Evolutionary conservation across 2,329 filamentous ascomycete species (phyloP).

Genomic region (Colletotrichum kahawae): DNA sequence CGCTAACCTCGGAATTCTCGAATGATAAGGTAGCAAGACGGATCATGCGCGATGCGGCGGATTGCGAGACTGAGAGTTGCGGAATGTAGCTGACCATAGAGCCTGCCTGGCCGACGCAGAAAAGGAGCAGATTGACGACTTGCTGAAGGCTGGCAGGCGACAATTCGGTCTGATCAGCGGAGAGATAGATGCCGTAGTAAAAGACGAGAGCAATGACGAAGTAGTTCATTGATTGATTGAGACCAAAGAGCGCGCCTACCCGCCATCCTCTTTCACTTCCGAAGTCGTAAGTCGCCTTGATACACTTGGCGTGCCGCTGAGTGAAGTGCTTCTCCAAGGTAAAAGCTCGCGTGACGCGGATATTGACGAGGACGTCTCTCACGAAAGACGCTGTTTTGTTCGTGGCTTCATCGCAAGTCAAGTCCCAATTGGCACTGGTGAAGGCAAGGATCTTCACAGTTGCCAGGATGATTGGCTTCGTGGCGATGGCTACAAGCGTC

Average conservation of each 20-base stretch:
- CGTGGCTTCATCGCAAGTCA: conserved; percentile 66
- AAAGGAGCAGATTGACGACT: conserved; percentile 83
- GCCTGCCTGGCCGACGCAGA: conserved; percentile 77
- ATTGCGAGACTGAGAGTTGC: conserved; percentile 76
- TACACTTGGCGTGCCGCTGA: conserved; percentile 62
- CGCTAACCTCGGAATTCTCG: background rate
- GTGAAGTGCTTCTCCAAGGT: conserved; percentile 76
- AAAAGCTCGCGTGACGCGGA: conserved; percentile 78
- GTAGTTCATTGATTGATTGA: conserved; percentile 75
- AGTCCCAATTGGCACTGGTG: conserved; percentile 76
- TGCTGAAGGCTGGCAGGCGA: conserved; percentile 68
- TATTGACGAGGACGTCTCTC: conserved; percentile 77
- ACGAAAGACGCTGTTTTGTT: conserved; percentile 67
- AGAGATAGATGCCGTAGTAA: conserved; percentile 77
- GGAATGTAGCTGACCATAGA: conserved; percentile 77
- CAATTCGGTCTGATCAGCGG: conserved; percentile 49
- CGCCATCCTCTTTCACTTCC: conserved; percentile 71
- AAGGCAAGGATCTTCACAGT: conserved; percentile 70
- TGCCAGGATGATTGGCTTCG: conserved; percentile 69
- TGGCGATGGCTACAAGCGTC: conserved; percentile 75
- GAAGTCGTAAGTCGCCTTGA: conserved; percentile 56
- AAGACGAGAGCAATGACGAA: conserved; percentile 82
- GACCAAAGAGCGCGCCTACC: conserved; percentile 74
- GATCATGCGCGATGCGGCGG: conserved; percentile 75
- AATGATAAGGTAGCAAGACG: conserved; percentile 68